Evolutionary conservation across 1,284 basidiomycete genomes (phyloP).

Genomic region (Irpex sp.): DNA sequence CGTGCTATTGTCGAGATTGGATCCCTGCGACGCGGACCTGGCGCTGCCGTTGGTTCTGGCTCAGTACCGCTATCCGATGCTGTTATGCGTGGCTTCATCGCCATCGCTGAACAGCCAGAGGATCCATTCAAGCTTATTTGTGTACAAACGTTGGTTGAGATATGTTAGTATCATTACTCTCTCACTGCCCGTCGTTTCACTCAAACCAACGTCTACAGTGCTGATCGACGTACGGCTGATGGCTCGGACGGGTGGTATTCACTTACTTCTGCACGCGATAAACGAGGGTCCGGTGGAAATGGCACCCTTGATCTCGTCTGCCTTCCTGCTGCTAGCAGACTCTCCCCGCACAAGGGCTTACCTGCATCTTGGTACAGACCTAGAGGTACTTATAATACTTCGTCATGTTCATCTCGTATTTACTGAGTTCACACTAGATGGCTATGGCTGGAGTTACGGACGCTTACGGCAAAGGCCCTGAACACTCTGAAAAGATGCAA

Average conservation of each 20-base stretch:
- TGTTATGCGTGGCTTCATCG: slow-evolving; percentile 84
- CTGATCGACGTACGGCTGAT: slow-evolving; percentile 86
- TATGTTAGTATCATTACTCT: slow-evolving; percentile 45
- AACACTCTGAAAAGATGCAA: slow-evolving; percentile 76
- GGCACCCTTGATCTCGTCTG: slow-evolving; percentile 77
- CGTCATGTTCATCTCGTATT: background rate
- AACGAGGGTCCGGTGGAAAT: slow-evolving; percentile 88
- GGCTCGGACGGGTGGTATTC: slow-evolving; percentile 78
- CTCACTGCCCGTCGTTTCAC: background rate
- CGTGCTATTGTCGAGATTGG: slow-evolving; percentile 80
- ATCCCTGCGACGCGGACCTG: slow-evolving; percentile 48
- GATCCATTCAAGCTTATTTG: slow-evolving; percentile 86
- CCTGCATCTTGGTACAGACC: slow-evolving; percentile 80
- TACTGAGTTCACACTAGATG: slow-evolving; percentile 46
- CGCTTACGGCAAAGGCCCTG: slow-evolving; percentile 79
- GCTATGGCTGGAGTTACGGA: slow-evolving; percentile 87
- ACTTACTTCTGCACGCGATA: slow-evolving; percentile 83
- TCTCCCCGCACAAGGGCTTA: slow-evolving; percentile 80
- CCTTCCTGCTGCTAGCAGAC: slow-evolving; percentile 86
- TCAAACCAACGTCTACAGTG: slow-evolving; percentile 38
- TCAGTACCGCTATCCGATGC: slow-evolving; percentile 68
- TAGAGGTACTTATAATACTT: slow-evolving; percentile 63
- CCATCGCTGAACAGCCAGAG: slow-evolving; percentile 91
- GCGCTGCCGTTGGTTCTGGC: slow-evolving; percentile 36
- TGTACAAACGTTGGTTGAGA: slow-evolving; percentile 89